These are phyloP conservation scores for Leishmania braziliensis DNA, from an alignment of 208 protist genomes.

Conservation along the genomic window DNA sequence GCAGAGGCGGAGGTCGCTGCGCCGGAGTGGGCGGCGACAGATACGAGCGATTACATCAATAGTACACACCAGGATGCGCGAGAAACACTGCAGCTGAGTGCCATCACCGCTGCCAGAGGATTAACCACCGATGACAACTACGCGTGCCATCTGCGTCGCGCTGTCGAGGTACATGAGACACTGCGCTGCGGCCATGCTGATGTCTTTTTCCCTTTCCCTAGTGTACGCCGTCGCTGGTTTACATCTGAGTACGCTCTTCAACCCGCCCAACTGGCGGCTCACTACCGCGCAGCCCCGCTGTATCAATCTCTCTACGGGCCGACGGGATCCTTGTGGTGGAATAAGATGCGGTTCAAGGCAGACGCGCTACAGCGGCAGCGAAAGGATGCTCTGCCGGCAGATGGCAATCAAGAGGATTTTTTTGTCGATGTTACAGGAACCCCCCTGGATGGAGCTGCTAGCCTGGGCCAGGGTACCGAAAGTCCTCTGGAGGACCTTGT, in stretches of 20 bases:
- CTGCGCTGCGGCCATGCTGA: slow-evolving; percentile 58
- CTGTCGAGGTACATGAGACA: slow-evolving; percentile 42
- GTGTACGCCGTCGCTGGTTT: slow-evolving; percentile 70
- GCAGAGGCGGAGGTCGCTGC: slow-evolving; percentile 38
- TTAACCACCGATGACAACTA: background rate
- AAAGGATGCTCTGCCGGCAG: background rate
- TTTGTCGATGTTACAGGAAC: slow-evolving; percentile 5
- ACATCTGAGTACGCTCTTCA: slow-evolving; percentile 62
- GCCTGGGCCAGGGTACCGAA: background rate
- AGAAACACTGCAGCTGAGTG: background rate
- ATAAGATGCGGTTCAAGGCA: background rate
- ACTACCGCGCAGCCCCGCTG: slow-evolving; percentile 47
- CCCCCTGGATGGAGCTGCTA: background rate
- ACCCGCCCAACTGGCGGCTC: slow-evolving; percentile 46
- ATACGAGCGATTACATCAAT: slow-evolving; percentile 45
- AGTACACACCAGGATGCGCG: slow-evolving; percentile 9
- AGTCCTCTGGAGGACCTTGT: slow-evolving; percentile 2
- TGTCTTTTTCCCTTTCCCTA: slow-evolving; percentile 79
- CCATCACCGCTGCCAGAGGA: background rate
- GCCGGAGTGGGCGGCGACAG: slow-evolving; percentile 46
- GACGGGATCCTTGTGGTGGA: slow-evolving; percentile 20
- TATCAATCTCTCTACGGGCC: slow-evolving; percentile 54
- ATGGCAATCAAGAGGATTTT: background rate
- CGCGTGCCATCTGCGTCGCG: slow-evolving; percentile 21
- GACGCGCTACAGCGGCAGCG: background rate